Base-by-base conservation (phyloP, 495 filamentous ascomycete species). In the Aspergillus taichungensis region DNA sequence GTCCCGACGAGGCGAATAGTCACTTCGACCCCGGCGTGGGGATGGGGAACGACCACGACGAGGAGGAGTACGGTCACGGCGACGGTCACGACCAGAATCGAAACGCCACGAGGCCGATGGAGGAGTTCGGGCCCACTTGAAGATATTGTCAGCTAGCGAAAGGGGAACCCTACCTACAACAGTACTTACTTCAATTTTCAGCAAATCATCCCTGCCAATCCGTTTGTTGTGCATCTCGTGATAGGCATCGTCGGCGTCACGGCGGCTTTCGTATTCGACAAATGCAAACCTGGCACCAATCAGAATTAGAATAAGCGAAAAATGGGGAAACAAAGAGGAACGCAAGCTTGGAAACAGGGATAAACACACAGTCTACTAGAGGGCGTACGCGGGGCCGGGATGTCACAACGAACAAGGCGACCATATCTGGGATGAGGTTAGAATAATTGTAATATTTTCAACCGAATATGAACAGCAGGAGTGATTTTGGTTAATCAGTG, bases 161-260 rank as follows among this genome's bases (percentile, higher is more conserved):
- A 40, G 5, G 47, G 12, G 30, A 29, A n/a, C 35, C 8, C 8
- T 18, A 9, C 28, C n/a, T 18, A n/a, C n/a, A n/a, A n/a, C 40
- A 10, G 10, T 42, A 37, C 76, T 56, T 71, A 95, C 92, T 77
- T 99, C 92, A 54, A 99, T 97, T 71, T 99, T 99, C 73, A 99
- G 63, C 37, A 95, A 64, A 54, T 99, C 92, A 64, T 99, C 92
- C 43, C 90, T 85, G 35, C 89, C 90, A 55, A 99, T 89, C 43
- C 92, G 87, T 79, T 94, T 95, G 72, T 96, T 96, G 66, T 99
- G 92, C 94, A 99, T 97, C 67, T 99, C 92, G 67, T 97, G 88
- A 62, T 99, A 99, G 30, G 92, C 92, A 76, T 99, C 92, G 71
- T 99, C 92, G 37, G 92, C 89, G 76, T 99, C 92, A 56, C 92